These are phyloP conservation scores for Polytrichum commune DNA, from an alignment of 225 moss, liverwort and hornwort genomes.

Conservation along the genomic window DNA sequence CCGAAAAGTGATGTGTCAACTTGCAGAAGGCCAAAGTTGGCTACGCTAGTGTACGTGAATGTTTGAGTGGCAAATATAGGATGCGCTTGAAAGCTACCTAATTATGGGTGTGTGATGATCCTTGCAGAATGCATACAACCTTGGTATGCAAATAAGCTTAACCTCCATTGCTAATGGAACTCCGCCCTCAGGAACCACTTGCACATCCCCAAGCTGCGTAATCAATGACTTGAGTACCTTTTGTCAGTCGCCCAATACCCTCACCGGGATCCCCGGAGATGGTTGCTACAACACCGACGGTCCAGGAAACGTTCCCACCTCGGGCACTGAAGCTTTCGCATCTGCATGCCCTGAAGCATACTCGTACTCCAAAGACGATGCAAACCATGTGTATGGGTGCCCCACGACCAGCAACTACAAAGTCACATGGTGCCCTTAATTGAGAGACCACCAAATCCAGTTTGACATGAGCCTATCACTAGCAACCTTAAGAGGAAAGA, in stretches of 20 bases:
- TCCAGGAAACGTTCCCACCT: slow-evolving; percentile 7
- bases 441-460: too few relatives aligned
- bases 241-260: slow-evolving; percentile 16
- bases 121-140: too few relatives aligned
- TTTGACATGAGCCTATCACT: too few relatives aligned
- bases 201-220: slow-evolving; percentile 30
- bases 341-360: slow-evolving; percentile 21
- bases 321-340: slow-evolving; percentile 27
- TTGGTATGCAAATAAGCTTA: too few relatives aligned
- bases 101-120: too few relatives aligned
- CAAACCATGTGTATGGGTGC: slow-evolving; percentile 11
- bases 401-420: slow-evolving; percentile 25
- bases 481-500: too few relatives aligned
- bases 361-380: slow-evolving; percentile 37
- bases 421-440: slow-evolving; percentile 35
- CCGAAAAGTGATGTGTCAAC: too few relatives aligned
- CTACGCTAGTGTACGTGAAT: too few relatives aligned
- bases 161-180: not conserved
- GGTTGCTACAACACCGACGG: slow-evolving; percentile 51
- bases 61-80: too few relatives aligned
- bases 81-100: too few relatives aligned
- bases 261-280: slow-evolving; percentile 18
- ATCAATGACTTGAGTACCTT: slow-evolving; percentile 27
- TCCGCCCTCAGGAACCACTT: slow-evolving; percentile 2
- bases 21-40: too few relatives aligned